These are phyloP conservation scores for Moesziomyces aphidis DNA, from an alignment of 1,284 basidiomycete species.

Conservation along the genomic window DNA sequence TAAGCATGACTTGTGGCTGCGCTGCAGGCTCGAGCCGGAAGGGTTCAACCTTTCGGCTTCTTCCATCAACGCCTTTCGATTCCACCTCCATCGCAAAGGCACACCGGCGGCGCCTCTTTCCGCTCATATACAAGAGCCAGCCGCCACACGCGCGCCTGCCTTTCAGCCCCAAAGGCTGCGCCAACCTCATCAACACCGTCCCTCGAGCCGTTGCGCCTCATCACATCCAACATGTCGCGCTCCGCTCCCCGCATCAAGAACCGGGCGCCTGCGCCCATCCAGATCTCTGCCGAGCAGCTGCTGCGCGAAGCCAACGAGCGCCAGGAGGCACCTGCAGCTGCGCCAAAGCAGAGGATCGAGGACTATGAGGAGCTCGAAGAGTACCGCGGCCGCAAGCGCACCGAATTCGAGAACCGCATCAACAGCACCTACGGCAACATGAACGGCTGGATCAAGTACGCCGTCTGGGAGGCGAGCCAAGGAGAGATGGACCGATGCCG, in stretches of 20 bases:
- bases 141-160: too few species aligned
- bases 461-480: conserved; percentile 87
- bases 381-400: conserved; percentile 92
- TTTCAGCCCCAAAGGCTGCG: too few species aligned
- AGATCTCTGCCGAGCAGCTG: conserved; percentile 98
- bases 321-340: conserved; percentile 86
- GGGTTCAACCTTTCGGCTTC: neutral
- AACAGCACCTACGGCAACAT: conserved; percentile 83
- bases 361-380: conserved; percentile 98
- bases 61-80: neutral
- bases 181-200: neutral
- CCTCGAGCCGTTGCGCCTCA: conserved; percentile 10
- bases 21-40: neutral
- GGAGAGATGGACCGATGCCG: conserved; percentile 79
- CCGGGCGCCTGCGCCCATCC: conserved; percentile 88
- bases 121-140: neutral
- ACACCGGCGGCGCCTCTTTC: neutral
- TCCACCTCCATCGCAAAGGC: neutral
- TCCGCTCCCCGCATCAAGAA: conserved; percentile 82
- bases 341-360: conserved; percentile 74
- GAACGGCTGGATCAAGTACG: conserved; percentile 73
- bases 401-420: conserved; percentile 96
- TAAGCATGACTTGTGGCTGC: neutral
- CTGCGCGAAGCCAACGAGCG: conserved; percentile 97
- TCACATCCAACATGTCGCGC: conserved; percentile 51